phyloP scores from a whole-genome alignment of 345 rosid genomes.

The Cochlearia excelsa region DNA sequence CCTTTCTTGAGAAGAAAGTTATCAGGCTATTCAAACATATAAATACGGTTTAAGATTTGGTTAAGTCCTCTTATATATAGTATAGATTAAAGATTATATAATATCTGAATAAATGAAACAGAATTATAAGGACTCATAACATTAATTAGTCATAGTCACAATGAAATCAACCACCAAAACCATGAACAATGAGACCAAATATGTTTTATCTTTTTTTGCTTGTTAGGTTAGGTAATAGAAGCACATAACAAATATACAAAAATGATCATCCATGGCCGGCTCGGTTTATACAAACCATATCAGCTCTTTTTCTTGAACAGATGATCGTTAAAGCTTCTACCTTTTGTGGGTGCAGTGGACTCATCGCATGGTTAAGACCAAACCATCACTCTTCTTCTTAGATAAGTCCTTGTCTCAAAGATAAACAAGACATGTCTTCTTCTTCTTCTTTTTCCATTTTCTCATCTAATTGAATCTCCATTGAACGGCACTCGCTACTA shows the following conservation, averaged over 20 bases:
- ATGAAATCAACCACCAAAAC: constrained; percentile 29
- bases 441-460: constrained; percentile 35
- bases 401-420: constrained; percentile 22
- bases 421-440: constrained; percentile 4
- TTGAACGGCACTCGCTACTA: constrained; percentile 59
- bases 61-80: no score
- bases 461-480: constrained; percentile 54
- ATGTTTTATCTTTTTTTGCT: neutral
- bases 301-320: constrained; percentile 33
- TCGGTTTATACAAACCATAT: constrained; percentile 26
- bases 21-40: no score
- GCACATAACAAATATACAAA: constrained; percentile 37
- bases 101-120: constrained; percentile 4
- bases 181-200: constrained; percentile 26
- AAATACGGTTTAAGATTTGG: no score
- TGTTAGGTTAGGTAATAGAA: constrained; percentile 6
- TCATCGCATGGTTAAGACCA: constrained; percentile 24
- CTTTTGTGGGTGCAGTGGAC: constrained; percentile 15
- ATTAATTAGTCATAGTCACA: neutral
- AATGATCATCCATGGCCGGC: constrained; percentile 39
- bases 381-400: constrained; percentile 29
- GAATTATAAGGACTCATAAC: constrained; percentile 19
- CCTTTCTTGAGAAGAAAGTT: no score
- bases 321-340: constrained; percentile 36
- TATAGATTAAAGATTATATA: no score